Conservation (phyloP, 2,329 filamentous ascomycete species). For the Trichoderma arundinaceum region DNA sequence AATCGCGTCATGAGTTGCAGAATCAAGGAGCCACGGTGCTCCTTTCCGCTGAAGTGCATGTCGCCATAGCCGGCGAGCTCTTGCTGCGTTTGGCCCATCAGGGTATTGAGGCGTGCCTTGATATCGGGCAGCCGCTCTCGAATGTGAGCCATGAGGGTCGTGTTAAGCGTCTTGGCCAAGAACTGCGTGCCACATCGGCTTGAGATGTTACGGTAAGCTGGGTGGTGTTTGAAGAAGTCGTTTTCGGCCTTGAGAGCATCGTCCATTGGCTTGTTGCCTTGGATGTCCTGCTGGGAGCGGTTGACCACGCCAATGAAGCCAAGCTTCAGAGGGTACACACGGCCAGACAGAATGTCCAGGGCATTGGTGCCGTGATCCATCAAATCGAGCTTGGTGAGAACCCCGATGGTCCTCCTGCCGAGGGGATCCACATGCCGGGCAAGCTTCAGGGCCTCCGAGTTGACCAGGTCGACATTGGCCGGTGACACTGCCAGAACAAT, state of each 20-base stretch:
- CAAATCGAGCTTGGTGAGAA: conserved; percentile 93
- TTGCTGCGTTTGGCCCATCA: conserved; percentile 99
- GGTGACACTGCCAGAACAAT: conserved; percentile 96
- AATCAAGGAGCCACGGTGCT: conserved; percentile 93
- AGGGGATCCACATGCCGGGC: conserved; percentile 96
- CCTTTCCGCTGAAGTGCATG: conserved; percentile 95
- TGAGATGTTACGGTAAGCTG: conserved; percentile 95
- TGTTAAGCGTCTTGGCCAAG: conserved; percentile 91
- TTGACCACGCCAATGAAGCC: conserved; percentile 99
- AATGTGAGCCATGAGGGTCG: conserved; percentile 94
- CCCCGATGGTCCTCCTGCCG: conserved; percentile 92
- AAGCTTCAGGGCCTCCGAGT: conserved; percentile 95
- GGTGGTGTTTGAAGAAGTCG: conserved; percentile 97
- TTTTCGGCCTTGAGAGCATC: conserved; percentile 88
- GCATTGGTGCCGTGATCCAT: conserved; percentile 99
- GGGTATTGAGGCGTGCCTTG: conserved; percentile 93
- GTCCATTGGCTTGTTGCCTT: conserved; percentile 90
- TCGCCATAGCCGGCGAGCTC: conserved; percentile 97
- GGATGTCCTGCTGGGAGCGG: conserved; percentile 96
- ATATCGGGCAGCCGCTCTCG: conserved; percentile 95
- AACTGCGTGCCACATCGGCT: conserved; percentile 92
- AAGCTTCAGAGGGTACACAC: conserved; percentile 94
- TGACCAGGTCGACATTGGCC: conserved; percentile 97
- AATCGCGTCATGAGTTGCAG: conserved; percentile 98
- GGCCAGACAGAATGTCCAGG: conserved; percentile 93